A percentile compares a stretch with the other conserved stretches of the same genome.
phyloP scores from a whole-genome alignment of 768 basidiomycete genomes.

The Leccinum obscurum region DNA sequence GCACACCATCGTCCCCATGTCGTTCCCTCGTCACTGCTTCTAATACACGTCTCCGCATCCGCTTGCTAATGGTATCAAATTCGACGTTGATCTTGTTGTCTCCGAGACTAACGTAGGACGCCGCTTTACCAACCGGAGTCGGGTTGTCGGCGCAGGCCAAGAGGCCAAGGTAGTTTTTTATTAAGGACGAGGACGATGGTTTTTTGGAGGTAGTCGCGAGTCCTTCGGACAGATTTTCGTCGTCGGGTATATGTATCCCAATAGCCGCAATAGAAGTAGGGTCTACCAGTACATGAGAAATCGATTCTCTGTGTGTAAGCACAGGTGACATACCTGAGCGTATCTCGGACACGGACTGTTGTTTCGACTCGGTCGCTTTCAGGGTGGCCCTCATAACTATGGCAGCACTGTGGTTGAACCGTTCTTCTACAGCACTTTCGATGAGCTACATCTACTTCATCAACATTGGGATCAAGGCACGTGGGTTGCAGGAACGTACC shows the following conservation, averaged over 20 bases:
- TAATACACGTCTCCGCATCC: slow-evolving; percentile 63
- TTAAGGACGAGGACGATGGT: no score
- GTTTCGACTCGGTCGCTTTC: slow-evolving; percentile 65
- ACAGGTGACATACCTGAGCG: slow-evolving; percentile 53
- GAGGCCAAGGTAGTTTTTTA: slow-evolving; percentile 28
- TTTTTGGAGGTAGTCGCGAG: no score
- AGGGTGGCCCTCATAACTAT: slow-evolving; percentile 70
- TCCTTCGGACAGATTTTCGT: slow-evolving; percentile 47
- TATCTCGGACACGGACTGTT: slow-evolving; percentile 58
- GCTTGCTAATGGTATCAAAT: no score
- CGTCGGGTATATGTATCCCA: slow-evolving; percentile 51
- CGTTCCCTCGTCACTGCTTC: slow-evolving; percentile 22
- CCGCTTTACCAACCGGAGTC: no score
- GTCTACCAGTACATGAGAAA: slow-evolving; percentile 39
- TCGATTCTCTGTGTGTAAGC: slow-evolving; percentile 25
- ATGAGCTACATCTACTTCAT: slow-evolving; percentile 59
- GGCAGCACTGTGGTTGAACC: slow-evolving; percentile 77
- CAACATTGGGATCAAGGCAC: slow-evolving; percentile 6
- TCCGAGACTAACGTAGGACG: no score
- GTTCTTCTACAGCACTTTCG: slow-evolving; percentile 69
- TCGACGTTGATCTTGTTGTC: no score
- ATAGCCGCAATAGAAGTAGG: slow-evolving; percentile 71
- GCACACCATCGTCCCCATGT: slow-evolving; percentile 37
- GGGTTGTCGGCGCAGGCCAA: slow-evolving; percentile 53
- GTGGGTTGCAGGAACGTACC: slow-evolving; percentile 41